Percentiles rank a stretch among this genome's conserved stretches.
Conservation (phyloP, 345 rosid genomes). For the Abelmoschus esculentus region DNA sequence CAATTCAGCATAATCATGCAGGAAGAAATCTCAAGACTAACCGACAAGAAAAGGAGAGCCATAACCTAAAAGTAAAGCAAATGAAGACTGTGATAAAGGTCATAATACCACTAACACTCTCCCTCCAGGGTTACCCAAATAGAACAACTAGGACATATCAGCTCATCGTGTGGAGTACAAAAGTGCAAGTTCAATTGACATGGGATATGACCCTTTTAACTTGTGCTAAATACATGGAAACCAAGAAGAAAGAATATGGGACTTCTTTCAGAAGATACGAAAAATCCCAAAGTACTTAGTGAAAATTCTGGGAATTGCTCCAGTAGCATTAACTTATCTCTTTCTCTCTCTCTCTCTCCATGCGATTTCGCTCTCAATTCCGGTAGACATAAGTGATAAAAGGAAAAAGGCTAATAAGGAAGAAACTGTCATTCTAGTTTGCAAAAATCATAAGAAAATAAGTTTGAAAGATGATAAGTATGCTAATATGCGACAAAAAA, state of each 20-base stretch:
- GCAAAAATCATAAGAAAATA: neutral
- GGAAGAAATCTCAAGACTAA: neutral
- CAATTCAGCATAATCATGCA: neutral
- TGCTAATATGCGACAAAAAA: neutral
- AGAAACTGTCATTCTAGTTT: neutral
- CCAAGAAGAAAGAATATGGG: neutral
- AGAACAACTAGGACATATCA: conserved; percentile 3
- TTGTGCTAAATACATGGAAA: neutral
- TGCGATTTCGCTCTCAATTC: neutral
- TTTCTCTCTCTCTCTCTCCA: too few species aligned
- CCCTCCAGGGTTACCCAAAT: neutral
- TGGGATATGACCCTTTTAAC: neutral
- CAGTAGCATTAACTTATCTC: neutral
- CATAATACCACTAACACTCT: neutral
- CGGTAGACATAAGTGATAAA: neutral
- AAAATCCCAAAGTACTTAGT: neutral
- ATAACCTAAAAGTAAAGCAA: neutral
- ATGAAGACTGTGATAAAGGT: neutral
- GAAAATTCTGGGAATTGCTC: neutral
- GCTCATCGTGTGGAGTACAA: neutral
- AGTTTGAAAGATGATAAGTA: neutral
- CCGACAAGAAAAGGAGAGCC: neutral
- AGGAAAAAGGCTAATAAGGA: neutral
- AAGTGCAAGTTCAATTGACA: neutral
- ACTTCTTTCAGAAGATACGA: neutral